Evolutionary conservation across 345 rosid species (phyloP), one percentile per base, ranked within the genome.

Genomic region (Schrenkiella parvula): DNA sequence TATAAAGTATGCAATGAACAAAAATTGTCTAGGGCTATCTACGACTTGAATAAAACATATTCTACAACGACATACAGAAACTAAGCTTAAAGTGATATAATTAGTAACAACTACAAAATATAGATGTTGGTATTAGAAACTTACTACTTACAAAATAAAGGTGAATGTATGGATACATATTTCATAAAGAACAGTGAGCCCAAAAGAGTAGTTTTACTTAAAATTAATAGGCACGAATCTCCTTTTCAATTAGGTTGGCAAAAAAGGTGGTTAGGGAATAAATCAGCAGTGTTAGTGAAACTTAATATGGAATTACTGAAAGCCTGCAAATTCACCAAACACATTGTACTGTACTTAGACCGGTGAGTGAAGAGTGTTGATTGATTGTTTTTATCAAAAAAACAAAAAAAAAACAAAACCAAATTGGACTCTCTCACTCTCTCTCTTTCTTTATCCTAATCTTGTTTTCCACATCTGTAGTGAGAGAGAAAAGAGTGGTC

Each of bases 401-500:
- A 0, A 34, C 1, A 3, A 17, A 41, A 17, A 57, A 4, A 7
- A 66, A 26, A 26, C 11, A 25, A 37, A 25, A 26, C 11, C 52
- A 68, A 29, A 11, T 29, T 17, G 39, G n/a, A n/a, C n/a, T n/a
- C n/a, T n/a, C n/a, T n/a, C 62, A 13, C 34, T 28, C 34, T 48
- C 22, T 59, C 29, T 35, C 39, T 47, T 19, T 17, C 57, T 46
- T 43, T 73, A 55, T 64, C 65, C 50, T 72, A 64, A 44, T 72
- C 56, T 41, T 38, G 5, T n/a, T 56, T 55, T 56, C 50, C 60
- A 71, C 59, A 71, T 26, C 8, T 48, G 4, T 10, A 51, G 68
- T 23, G 25, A 61, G 60, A 46, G 19, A 71, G 25, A 39, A 19
- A 71, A 63, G 64, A 29, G 47, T 43, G 76, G 76, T 65, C 72